These are phyloP conservation scores for Paspalum vaginatum DNA, from an alignment of 176 grass and related monocot species.

Conservation along the genomic window DNA sequence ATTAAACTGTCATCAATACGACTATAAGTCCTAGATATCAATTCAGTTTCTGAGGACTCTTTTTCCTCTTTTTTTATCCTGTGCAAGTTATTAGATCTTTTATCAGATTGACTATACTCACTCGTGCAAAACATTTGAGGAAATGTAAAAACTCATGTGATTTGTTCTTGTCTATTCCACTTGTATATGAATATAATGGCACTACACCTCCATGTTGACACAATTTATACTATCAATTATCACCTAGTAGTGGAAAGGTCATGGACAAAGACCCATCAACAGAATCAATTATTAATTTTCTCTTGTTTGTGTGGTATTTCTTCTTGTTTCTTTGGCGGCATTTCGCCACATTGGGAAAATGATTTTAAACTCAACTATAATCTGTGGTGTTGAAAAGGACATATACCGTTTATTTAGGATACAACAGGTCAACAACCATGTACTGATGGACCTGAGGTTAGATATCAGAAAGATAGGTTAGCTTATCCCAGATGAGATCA, in stretches of 20 bases:
- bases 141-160: not conserved
- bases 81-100: not conserved
- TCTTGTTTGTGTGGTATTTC: not conserved
- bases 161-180: not conserved
- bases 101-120: not conserved
- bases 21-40: slow-evolving; percentile 6
- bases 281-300: not conserved
- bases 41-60: slow-evolving; percentile 1
- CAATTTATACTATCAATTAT: not conserved
- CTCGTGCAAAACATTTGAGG: not conserved
- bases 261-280: not conserved
- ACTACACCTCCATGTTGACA: not conserved
- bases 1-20: slow-evolving; percentile 12
- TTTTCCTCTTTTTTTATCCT: not conserved
- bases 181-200: not conserved
- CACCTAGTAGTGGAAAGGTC: not conserved
- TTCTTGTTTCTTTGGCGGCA: not conserved
- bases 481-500: not conserved
- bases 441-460: not conserved
- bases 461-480: not conserved
- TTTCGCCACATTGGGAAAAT: not conserved
- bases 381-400: not conserved
- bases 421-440: not conserved
- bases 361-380: not conserved
- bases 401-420: not conserved